phyloP scores from a whole-genome alignment of 495 filamentous ascomycete genomes.

The Talaromyces borbonicus region DNA sequence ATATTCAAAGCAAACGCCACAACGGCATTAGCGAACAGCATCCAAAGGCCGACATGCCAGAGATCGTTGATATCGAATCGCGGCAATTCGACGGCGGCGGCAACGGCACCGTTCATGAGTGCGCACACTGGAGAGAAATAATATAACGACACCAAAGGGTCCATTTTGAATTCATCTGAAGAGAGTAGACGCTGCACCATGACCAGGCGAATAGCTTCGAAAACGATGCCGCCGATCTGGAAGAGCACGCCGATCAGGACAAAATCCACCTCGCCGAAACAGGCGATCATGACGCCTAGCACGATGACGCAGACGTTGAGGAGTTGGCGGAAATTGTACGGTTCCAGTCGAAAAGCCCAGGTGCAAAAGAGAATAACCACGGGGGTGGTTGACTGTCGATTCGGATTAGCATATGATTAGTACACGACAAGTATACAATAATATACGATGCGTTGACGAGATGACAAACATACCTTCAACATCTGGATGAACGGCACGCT shows the following conservation, averaged over 20 bases:
- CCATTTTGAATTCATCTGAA: constrained; percentile 66
- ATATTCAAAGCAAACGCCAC: constrained; percentile 72
- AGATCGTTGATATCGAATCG: constrained; percentile 44
- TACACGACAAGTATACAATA: neutral
- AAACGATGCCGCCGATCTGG: constrained; percentile 59
- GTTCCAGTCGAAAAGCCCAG: constrained; percentile 55
- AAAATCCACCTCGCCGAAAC: constrained; percentile 68
- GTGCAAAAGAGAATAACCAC: constrained; percentile 56
- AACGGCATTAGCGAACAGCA: constrained; percentile 56
- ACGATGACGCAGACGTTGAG: constrained; percentile 67
- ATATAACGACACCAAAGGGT: constrained; percentile 74
- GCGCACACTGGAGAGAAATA: constrained; percentile 78
- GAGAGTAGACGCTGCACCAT: constrained; percentile 67
- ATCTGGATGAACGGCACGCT: constrained; percentile 76
- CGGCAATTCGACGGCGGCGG: constrained; percentile 47
- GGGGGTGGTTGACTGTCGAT: constrained; percentile 49
- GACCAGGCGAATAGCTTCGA: constrained; percentile 67
- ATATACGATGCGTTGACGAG: neutral
- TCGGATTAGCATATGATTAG: neutral
- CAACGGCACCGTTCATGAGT: constrained; percentile 60
- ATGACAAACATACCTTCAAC: constrained; percentile 49
- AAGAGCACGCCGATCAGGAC: constrained; percentile 56
- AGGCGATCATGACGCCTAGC: constrained; percentile 61
- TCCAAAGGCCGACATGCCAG: constrained; percentile 42
- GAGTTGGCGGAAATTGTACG: constrained; percentile 48